These are phyloP conservation scores for Aspergillus luchuensis DNA, from an alignment of 2,329 filamentous ascomycete genomes.

Conservation along the genomic window DNA sequence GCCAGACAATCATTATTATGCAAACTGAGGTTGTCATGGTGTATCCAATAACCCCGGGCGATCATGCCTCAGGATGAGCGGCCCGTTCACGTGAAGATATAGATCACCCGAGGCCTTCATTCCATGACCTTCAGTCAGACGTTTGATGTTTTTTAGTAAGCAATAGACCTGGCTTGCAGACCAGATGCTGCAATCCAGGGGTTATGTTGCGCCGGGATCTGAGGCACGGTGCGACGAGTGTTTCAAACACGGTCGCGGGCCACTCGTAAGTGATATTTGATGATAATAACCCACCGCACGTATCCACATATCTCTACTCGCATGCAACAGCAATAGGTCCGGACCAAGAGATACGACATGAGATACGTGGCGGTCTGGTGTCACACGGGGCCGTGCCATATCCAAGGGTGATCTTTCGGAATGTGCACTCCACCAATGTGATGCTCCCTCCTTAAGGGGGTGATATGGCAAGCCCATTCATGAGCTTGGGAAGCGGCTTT, in stretches of 20 bases:
- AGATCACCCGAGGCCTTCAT: not conserved
- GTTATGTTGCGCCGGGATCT: not conserved
- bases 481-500: slow-evolving; percentile 47
- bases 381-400: slow-evolving; percentile 10
- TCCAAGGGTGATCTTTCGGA: slow-evolving; percentile 16
- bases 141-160: not conserved
- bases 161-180: not conserved
- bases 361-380: slow-evolving; percentile 15
- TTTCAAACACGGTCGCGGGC: slow-evolving; percentile 12
- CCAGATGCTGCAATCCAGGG: not conserved
- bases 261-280: slow-evolving; percentile 6
- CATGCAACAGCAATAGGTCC: slow-evolving; percentile 9
- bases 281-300: slow-evolving; percentile 6
- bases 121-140: not conserved
- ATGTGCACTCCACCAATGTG: slow-evolving; percentile 23
- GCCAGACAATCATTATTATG: not conserved
- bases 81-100: not conserved
- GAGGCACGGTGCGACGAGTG: slow-evolving; percentile 3
- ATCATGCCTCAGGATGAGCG: not conserved
- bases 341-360: slow-evolving; percentile 8
- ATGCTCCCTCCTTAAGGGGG: slow-evolving; percentile 26
- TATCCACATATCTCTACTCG: not conserved
- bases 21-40: not conserved
- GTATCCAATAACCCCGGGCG: not conserved
- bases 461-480: slow-evolving; percentile 43